Evolutionary conservation across 768 basidiomycete genomes (phyloP), one percentile per base, ranked within the genome.

Genomic region (Macrolepiota dolichaula): DNA sequence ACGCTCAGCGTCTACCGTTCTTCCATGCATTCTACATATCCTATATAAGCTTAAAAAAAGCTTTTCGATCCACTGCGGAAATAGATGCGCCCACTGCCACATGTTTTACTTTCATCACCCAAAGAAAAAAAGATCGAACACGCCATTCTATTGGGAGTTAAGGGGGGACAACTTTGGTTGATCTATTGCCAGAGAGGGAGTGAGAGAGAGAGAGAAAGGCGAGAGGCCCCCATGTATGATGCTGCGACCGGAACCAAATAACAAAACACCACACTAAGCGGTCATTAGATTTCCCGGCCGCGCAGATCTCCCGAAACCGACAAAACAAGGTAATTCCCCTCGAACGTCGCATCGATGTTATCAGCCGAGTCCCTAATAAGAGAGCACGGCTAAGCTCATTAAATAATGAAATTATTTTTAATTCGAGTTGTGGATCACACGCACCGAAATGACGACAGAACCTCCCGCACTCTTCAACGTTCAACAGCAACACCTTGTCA

Each of bases 71-170:
- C 64, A 69, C 69, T 72, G 74, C 75, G 74, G 72, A 69, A 63
- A 61, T 71, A 75, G 70, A 67, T 67, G 61, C 66, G 62, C 64
- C 70, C 72, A 73, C 70, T 70, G 73, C 73, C 76, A 73, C 72
- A 72, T 69, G 71, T 65, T 66, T 66, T 51, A 19, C 61, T 56
- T 57, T 57, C 58, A 50, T 60, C 54, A 59, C 64, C 54, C 53
- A 60, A 64, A n/a, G n/a, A n/a, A n/a, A n/a, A n/a, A n/a, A n/a
- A n/a, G n/a, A 51, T 3, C 6, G 19, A 44, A 15, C 42, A 7
- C 42, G 42, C 42, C 19, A n/a, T 44, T 13, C 19, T 19, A 17
- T 44, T 19, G 19, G 17, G 42, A n/a, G 42, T 44, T 19, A 44
- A 44, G 17, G 17, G 42, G 19, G 42, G 15, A 7, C 17, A 17